Base-by-base conservation (phyloP, 176 grass and related monocot species). In the Lolium perenne region DNA sequence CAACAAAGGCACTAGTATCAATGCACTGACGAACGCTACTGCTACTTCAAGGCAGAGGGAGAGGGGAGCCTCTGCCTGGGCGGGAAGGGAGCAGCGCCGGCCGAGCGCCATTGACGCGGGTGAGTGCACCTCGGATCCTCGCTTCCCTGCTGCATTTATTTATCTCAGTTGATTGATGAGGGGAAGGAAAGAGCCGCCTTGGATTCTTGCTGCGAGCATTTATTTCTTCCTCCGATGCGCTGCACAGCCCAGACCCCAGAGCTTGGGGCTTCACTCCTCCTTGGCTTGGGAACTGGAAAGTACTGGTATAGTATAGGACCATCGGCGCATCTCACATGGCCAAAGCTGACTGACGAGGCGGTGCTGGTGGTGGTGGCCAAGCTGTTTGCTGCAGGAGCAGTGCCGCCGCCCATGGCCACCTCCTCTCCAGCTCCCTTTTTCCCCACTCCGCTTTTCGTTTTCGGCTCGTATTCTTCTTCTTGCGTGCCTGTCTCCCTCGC, bases 141-240 rank as follows among this genome's bases (percentile, higher is more conserved):
- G 7, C 21, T 18, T 35, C 32, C 32, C 32, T 11, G 47, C 46
- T 18, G 43, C 60, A 80, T 38, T 65, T 35, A 51, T 38, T 50
- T 8, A 26, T 53, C 22, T 3, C 46, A 17, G 41, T 49, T 32
- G 32, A 18, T 9, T 43, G 41, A 43, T 43, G 41, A 43, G 41
- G 41, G 22, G 48, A 50, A 50, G 46, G 64, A 81, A 50, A 48
- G 51, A 45, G 78, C 2, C 20, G 83, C 85, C 46, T 88, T 85
- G 89, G 86, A 91, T 91, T 21, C 89, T 79, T 41, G 51, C 48
- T 76, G 48, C 73, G 73, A 29, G 48, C 81, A 66, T 80, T 82
- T 68, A 84, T 75, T 63, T 54, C 83, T 51, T 22, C 60, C 14
- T 50, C 55, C 84, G 73, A 71, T 13, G 72, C 70, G 0, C 12